Evolutionary conservation across 768 basidiomycete genomes (phyloP).

Genomic region (Pulveroboletus sp.): DNA sequence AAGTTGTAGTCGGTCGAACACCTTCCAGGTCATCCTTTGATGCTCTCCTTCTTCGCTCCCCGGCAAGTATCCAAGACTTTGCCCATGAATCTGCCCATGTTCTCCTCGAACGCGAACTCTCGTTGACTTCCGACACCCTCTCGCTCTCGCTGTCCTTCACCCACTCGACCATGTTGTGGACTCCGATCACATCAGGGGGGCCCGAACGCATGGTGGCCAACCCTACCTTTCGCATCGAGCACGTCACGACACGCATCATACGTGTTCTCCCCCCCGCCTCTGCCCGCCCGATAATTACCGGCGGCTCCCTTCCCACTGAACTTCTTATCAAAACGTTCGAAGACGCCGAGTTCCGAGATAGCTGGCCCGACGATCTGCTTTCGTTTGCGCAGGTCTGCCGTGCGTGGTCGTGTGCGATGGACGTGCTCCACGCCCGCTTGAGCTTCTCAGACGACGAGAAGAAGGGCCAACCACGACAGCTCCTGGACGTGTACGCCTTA

Average conservation of each 20-base stretch:
- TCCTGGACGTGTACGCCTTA: constrained; percentile 13
- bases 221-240: constrained; percentile 13
- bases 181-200: neutral
- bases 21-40: constrained; percentile 5
- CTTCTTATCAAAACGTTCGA: constrained; percentile 19
- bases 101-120: constrained; percentile 13
- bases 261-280: constrained; percentile 12
- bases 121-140: constrained; percentile 12
- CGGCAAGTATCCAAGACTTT: constrained; percentile 5
- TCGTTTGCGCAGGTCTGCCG: constrained; percentile 25
- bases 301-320: constrained; percentile 16
- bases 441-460: constrained; percentile 15
- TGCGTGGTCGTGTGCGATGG: constrained; percentile 23
- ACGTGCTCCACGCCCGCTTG: constrained; percentile 11
- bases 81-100: constrained; percentile 2
- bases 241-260: constrained; percentile 19
- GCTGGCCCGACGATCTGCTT: constrained; percentile 19
- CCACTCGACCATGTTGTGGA: constrained; percentile 20
- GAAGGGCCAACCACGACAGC: neutral
- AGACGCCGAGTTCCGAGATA: constrained; percentile 14
- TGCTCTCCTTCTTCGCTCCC: constrained; percentile 13
- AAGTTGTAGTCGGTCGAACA: constrained; percentile 10
- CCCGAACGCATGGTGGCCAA: constrained; percentile 2
- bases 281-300: neutral
- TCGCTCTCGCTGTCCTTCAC: constrained; percentile 21